Evolutionary conservation across 495 filamentous ascomycete species (phyloP), one percentile per base, ranked within the genome.

Genomic region (Arthonia radiata): DNA sequence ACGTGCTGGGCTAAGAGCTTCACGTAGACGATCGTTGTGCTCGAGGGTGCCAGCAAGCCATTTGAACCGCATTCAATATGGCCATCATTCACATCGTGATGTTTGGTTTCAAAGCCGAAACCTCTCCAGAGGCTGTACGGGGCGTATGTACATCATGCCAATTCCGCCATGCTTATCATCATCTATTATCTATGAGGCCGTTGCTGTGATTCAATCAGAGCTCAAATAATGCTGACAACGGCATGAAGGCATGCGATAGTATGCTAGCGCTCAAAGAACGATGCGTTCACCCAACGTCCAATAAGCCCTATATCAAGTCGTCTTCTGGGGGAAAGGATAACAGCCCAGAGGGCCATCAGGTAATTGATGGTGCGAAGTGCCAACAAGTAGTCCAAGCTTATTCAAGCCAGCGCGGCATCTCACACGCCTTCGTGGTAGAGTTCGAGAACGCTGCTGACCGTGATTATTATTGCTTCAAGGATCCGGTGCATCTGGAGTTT

Each of bases 321-420:
- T 37, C 54, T 3, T 59, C 52, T 1, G 72, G 66, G 2, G 71
- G 74, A 0, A 44, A 39, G 27, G 62, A 79, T 34, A 71, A 67
- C 38, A 74, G 66, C 1, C 45, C 47, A 0, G 72, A 78, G 43
- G 69, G 62, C 4, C 43, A 56, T 8, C 59, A 71, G 44, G 72
- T 77, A 50, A 29, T 40, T 29, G 6, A 11, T 22, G 19, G 11
- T 22, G 7, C 7, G 19, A 19, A 9, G 4, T 9, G 22, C n/a
- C 6, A 5, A 4, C 14, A 5, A 31, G 28, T 31, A 17, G 31
- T 24, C n/a, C 11, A 12, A 13, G 15, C 21, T 10, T 25, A 3
- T 22, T 13, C n/a, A 12, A 29, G n/a, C n/a, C 24, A 70, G 59
- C 42, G 44, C n/a, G 60, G 50, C 0, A 51, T 60, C 22, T 57